Conservation (phyloP, 2,329 filamentous ascomycete genomes). For the Talaromyces funiculosus region DNA sequence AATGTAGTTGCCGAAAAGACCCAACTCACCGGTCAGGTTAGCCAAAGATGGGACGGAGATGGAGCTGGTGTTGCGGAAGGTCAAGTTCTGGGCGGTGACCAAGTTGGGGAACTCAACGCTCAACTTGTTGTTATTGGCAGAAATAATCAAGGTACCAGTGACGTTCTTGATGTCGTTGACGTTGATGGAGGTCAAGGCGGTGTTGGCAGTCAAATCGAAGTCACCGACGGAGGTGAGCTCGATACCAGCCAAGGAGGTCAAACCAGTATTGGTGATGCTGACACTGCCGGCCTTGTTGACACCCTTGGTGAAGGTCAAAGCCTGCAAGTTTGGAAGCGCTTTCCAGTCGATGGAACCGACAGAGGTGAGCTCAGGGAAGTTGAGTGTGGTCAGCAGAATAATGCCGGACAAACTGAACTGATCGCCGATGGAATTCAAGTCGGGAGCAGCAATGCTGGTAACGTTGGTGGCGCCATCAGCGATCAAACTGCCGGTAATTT, state of each 20-base stretch:
- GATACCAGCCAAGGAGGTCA: conserved; percentile 73
- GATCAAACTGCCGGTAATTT: conserved; percentile 54
- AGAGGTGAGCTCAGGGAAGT: conserved; percentile 58
- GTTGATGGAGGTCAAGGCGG: conserved; percentile 66
- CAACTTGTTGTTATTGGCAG: conserved; percentile 72
- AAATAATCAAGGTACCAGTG: conserved; percentile 63
- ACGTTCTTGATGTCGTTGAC: conserved; percentile 71
- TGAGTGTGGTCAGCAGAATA: conserved; percentile 62
- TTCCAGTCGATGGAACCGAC: conserved; percentile 66
- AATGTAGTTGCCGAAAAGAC: conserved; percentile 70
- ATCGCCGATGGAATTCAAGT: conserved; percentile 61
- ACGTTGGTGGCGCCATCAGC: conserved; percentile 55
- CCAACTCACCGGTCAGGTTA: conserved; percentile 70
- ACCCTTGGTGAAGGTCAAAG: conserved; percentile 56
- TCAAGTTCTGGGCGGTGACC: conserved; percentile 70
- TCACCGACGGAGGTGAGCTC: conserved; percentile 66
- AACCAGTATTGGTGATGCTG: conserved; percentile 77
- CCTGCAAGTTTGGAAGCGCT: conserved; percentile 61
- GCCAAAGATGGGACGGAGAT: conserved; percentile 69
- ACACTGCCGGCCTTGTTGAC: conserved; percentile 62
- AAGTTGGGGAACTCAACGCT: conserved; percentile 72
- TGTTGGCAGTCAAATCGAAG: conserved; percentile 89
- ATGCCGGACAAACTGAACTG: conserved; percentile 65
- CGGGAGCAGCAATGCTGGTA: conserved; percentile 55
- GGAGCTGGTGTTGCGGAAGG: conserved; percentile 70